A percentile compares a stretch with the other conserved stretches of the same genome.
Evolutionary conservation across 768 basidiomycete species (phyloP).

Genomic region (Hysterangium stoloniferum): DNA sequence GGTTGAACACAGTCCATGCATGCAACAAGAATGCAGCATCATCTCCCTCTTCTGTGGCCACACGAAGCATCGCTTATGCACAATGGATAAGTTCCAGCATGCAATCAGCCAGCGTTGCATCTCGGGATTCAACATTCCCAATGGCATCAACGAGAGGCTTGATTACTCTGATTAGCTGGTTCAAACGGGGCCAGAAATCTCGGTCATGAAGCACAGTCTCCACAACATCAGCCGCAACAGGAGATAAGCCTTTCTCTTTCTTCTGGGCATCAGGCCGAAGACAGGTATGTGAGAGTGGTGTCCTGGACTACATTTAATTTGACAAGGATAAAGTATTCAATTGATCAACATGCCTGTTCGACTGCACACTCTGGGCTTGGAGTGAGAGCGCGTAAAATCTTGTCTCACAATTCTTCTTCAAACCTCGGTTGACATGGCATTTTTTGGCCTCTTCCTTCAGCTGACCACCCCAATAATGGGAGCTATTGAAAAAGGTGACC

Average conservation of each 20-base stretch:
- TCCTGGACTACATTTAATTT: conserved; percentile 6
- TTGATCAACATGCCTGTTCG: conserved; percentile 10
- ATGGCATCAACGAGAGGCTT: conserved; percentile 30
- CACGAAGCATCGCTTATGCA: conserved; percentile 16
- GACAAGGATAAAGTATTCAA: too few species aligned
- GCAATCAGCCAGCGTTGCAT: conserved; percentile 27
- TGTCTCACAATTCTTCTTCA: conserved; percentile 23
- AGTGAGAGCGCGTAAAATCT: conserved; percentile 21
- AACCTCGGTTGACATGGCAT: conserved; percentile 13
- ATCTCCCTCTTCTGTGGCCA: conserved; percentile 16
- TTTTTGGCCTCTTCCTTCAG: conserved; percentile 15
- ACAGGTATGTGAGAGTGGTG: conserved; percentile 11
- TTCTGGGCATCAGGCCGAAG: conserved; percentile 16
- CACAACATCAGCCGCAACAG: conserved; percentile 1
- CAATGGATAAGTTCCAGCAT: conserved; percentile 27
- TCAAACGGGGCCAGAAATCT: conserved; percentile 19
- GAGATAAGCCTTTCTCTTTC: neutral
- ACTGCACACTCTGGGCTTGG: conserved; percentile 18
- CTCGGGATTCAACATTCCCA: conserved; percentile 24
- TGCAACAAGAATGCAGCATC: conserved; percentile 22
- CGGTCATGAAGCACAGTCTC: conserved; percentile 17
- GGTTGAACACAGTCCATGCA: conserved; percentile 21
- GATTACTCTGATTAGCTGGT: conserved; percentile 22
- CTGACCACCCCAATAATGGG: conserved; percentile 31
- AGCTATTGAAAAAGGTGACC: conserved; percentile 26